Evolutionary conservation across 2,329 filamentous ascomycete species (phyloP), one percentile per base, ranked within the genome.

Genomic region (Xylaria sp.): DNA sequence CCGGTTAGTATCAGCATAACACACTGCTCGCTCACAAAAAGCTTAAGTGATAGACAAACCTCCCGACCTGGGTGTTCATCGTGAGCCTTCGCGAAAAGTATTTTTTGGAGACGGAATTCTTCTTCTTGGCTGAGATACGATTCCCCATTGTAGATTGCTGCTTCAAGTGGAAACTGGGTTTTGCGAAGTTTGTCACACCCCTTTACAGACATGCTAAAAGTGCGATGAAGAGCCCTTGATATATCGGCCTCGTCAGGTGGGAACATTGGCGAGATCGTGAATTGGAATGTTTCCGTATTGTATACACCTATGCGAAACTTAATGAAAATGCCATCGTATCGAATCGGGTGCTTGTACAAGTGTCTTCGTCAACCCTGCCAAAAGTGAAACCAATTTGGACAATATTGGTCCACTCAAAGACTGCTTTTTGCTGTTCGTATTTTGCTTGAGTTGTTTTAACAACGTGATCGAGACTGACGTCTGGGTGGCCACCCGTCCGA

Each of bases 381-480:
- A 74, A 78, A 0, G 76, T 79, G 21, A 79, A 53, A 5, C 78
- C 78, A 7, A 79, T 46, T 54, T 79, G 74, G 2, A 80, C 54
- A 9, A 77, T 67, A 23, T 73, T 71, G 53, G 74, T 78, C 1
- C 60, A 69, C 11, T 70, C 63, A 0, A 76, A 74, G 0, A 71
- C 74, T 8, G 67, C 63, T 43, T 66, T 75, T 42, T 71, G 70
- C 8, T 65, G 47, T 2, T 66, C 47, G 52, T 79, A 80, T 4
- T 55, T 58, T 2, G 72, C 51, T 9, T 71, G 57, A 40, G 8
- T 59, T 60, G n/a, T 42, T n/a, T 12, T 57, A 12, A 17, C 14
- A 11, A 23, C 23, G 6, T 35, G 35, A 2, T 42, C n/a, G 23
- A 11, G 21, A 25, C 55, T 17, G 31, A 2, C 15, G 19, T 47